Evolutionary conservation across 129 eudicot genomes (phyloP).

Genomic region (Mikania micrantha): DNA sequence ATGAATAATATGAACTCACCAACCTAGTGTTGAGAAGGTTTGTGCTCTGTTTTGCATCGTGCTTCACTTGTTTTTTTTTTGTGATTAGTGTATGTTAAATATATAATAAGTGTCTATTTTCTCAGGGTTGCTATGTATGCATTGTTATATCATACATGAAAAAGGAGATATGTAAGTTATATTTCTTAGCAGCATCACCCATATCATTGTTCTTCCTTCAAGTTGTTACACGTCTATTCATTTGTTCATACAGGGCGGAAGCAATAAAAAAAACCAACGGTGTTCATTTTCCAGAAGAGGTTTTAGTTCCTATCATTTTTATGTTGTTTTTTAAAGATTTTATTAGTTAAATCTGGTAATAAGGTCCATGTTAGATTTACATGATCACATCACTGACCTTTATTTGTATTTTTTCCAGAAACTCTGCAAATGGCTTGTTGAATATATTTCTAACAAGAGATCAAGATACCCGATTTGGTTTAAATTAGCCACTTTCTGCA

Average conservation of each 20-base stretch:
- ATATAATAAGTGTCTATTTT: too few relatives aligned
- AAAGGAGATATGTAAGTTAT: too few relatives aligned
- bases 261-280: conserved; percentile 67
- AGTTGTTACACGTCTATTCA: too few relatives aligned
- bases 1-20: too few relatives aligned
- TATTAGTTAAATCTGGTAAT: background rate
- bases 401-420: conserved; percentile 37
- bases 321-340: background rate
- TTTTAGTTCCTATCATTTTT: conserved; percentile 13
- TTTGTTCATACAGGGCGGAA: background rate
- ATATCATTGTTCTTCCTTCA: too few relatives aligned
- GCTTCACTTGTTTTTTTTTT: background rate
- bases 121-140: too few relatives aligned
- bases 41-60: background rate
- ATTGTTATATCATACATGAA: too few relatives aligned
- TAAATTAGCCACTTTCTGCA: background rate
- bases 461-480: conserved; percentile 91
- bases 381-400: background rate
- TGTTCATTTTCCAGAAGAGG: conserved; percentile 90
- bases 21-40: conserved; percentile 99
- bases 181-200: too few relatives aligned
- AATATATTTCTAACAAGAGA: conserved; percentile 88
- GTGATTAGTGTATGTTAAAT: background rate
- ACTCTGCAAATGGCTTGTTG: conserved; percentile 94
- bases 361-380: background rate